phyloP scores from a whole-genome alignment of 495 filamentous ascomycete species.

The Penicillium cinerascens region DNA sequence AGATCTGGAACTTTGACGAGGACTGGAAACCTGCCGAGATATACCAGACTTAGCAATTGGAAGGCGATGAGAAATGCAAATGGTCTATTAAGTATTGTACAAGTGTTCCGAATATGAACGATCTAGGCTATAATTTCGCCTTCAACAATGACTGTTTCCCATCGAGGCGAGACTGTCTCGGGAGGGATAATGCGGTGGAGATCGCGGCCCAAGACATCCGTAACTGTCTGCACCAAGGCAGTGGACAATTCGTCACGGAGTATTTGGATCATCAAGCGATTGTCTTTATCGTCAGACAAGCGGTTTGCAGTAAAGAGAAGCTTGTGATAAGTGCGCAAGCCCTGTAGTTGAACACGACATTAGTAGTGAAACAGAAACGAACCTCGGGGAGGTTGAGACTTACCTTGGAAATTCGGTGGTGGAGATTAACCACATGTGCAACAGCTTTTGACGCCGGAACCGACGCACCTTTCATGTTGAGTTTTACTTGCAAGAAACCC shows the following conservation, averaged over 20 bases:
- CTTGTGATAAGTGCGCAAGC: not conserved
- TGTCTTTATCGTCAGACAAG: not conserved
- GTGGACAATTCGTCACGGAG: not conserved
- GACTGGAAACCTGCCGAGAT: not conserved
- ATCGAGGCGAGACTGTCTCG: not conserved
- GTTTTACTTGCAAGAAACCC: not conserved
- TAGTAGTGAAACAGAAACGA: not conserved
- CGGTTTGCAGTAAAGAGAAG: not conserved
- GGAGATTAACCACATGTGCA: not conserved
- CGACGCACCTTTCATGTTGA: not conserved
- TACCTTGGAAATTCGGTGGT: not conserved
- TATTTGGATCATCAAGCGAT: not conserved
- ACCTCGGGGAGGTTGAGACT: not conserved
- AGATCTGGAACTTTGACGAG: not conserved
- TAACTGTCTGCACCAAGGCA: not conserved
- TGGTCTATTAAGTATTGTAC: not conserved
- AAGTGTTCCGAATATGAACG: not conserved
- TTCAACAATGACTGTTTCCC: not conserved
- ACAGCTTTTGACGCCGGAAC: not conserved
- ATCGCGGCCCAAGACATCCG: slow-evolving; percentile 3
- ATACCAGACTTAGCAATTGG: not conserved
- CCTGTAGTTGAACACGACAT: not conserved
- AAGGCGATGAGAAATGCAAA: not conserved
- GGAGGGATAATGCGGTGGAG: not conserved
- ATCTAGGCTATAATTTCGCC: not conserved